Conservation (phyloP, 345 rosid genomes). For the Mangifera indica region DNA sequence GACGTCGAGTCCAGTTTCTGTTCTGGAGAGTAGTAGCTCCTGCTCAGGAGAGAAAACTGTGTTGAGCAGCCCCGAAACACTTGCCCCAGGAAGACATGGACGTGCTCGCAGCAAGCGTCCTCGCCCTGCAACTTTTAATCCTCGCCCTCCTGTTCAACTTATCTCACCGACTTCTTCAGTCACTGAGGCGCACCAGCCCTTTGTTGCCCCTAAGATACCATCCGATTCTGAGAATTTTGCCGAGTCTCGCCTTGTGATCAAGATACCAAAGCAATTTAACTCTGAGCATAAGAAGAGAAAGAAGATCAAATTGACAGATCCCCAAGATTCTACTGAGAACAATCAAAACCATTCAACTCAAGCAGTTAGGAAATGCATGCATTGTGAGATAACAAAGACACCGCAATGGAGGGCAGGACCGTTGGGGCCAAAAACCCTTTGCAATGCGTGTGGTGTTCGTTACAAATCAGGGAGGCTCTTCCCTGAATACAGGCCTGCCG, state of each 20-base stretch:
- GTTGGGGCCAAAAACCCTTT: constrained; percentile 94
- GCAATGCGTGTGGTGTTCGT: constrained; percentile 98
- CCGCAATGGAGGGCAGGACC: constrained; percentile 99
- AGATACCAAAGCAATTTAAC: constrained; percentile 56
- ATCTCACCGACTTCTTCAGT: constrained; percentile 40
- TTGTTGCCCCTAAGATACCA: constrained; percentile 26
- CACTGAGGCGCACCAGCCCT: constrained; percentile 23
- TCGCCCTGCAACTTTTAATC: constrained; percentile 65
- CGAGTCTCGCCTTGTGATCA: constrained; percentile 62
- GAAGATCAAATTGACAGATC: constrained; percentile 59
- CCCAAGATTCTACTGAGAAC: constrained; percentile 31
- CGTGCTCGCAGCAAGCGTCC: constrained; percentile 95
- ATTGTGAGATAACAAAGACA: constrained; percentile 90
- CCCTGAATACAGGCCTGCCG: constrained; percentile 97
- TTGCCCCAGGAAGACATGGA: constrained; percentile 49
- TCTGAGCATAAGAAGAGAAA: constrained; percentile 71
- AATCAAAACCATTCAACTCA: constrained; percentile 36
- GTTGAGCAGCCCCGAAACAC: constrained; percentile 40
- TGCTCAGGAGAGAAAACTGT: constrained; percentile 55
- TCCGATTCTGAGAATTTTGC: constrained; percentile 58
- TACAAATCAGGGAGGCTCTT: constrained; percentile 93
- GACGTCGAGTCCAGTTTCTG: constrained; percentile 84
- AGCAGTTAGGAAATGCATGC: constrained; percentile 83
- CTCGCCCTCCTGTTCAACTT: constrained; percentile 53
- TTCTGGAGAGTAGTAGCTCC: constrained; percentile 88